Percentiles rank a stretch among this genome's conserved stretches.
Evolutionary conservation across 2,329 filamentous ascomycete species (phyloP).

Genomic region (Madurella fahalii): DNA sequence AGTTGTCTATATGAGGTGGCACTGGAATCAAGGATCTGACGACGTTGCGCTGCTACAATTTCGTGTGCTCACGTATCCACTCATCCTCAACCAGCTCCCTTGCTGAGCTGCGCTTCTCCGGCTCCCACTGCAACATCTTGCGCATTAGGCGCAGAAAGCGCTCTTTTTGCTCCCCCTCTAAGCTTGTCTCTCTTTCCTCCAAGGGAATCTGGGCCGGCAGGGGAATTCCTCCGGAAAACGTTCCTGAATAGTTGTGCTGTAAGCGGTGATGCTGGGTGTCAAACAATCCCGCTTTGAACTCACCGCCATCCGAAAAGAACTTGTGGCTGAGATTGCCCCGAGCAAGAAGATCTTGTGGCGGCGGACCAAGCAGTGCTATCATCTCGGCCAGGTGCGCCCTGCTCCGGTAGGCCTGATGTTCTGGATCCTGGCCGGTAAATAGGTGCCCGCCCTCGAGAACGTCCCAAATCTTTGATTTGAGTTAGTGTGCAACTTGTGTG

Average conservation of each 20-base stretch:
- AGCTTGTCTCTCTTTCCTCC: background rate
- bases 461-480: background rate
- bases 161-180: slow-evolving; percentile 25
- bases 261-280: too few relatives aligned
- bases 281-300: background rate
- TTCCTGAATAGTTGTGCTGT: too few relatives aligned
- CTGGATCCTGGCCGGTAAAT: slow-evolving; percentile 33
- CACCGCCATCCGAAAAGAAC: background rate
- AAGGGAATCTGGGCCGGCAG: background rate
- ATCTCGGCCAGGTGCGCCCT: slow-evolving; percentile 48
- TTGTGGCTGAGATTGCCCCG: background rate
- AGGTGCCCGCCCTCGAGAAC: background rate
- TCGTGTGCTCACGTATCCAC: background rate
- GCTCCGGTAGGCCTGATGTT: slow-evolving; percentile 38
- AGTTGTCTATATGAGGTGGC: too few relatives aligned
- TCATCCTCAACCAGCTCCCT: slow-evolving; percentile 12
- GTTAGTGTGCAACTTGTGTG: too few relatives aligned
- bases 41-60: too few relatives aligned
- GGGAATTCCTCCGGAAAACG: background rate
- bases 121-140: slow-evolving; percentile 38
- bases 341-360: slow-evolving; percentile 32
- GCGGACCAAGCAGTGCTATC: slow-evolving; percentile 41
- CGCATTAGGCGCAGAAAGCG: slow-evolving; percentile 34
- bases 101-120: slow-evolving; percentile 29
- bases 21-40: too few relatives aligned